Evolutionary conservation across 306 rosid genomes (phyloP).

Genomic region (Quercus bicolor): DNA sequence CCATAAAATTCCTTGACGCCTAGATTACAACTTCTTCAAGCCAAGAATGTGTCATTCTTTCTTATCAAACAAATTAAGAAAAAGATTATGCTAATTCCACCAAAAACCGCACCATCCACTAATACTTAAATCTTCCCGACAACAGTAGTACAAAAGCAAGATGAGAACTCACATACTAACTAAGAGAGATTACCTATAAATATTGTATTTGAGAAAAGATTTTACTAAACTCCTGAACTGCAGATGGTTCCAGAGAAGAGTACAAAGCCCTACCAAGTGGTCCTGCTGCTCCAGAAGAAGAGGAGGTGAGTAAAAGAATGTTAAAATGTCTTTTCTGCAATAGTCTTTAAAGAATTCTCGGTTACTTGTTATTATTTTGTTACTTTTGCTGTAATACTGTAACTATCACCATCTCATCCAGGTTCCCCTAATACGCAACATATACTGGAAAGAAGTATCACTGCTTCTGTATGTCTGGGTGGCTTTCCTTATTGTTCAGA

Average conservation of each 20-base stretch:
- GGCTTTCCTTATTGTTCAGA: conserved; percentile 70
- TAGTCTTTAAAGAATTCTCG: not conserved
- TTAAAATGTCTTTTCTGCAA: not conserved
- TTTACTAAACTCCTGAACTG: conserved; percentile 8
- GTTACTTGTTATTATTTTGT: not conserved
- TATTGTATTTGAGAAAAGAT: not conserved
- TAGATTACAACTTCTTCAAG: not conserved
- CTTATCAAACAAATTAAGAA: not conserved
- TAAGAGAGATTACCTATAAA: not conserved
- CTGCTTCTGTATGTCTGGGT: conserved; percentile 74
- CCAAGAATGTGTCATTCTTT: not conserved
- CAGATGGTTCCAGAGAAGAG: conserved; percentile 52
- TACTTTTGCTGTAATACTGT: not conserved
- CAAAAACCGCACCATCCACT: too few species aligned
- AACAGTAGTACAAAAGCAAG: not conserved
- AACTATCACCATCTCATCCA: conserved; percentile 27
- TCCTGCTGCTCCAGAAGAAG: conserved; percentile 53
- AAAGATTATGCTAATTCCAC: not conserved
- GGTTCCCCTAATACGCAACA: conserved; percentile 49
- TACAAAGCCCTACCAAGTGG: conserved; percentile 62
- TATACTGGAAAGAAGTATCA: conserved; percentile 61
- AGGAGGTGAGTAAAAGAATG: conserved; percentile 41
- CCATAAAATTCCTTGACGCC: not conserved
- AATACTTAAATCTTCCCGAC: not conserved
- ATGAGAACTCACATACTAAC: not conserved